These are phyloP conservation scores for Eucalyptus globulus DNA, from an alignment of 345 rosid species.

Conservation along the genomic window DNA sequence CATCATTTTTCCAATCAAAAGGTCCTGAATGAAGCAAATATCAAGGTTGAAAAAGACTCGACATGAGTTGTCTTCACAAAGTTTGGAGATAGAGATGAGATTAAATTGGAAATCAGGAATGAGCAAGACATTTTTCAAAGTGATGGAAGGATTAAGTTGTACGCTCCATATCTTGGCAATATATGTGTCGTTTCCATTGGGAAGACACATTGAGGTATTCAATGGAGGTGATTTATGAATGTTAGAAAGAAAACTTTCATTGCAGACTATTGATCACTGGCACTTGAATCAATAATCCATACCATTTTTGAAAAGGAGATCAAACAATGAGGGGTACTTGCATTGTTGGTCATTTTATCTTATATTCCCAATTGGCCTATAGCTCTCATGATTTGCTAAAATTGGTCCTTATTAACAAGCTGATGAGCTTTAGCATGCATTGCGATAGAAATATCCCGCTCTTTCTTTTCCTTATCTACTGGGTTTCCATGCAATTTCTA, in stretches of 20 bases:
- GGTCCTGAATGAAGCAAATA: accelerated
- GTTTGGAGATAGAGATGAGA: not conserved
- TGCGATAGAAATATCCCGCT: too few relatives aligned
- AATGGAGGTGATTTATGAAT: not conserved
- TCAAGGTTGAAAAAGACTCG: accelerated
- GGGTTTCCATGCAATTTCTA: not conserved
- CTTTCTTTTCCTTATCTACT: too few relatives aligned
- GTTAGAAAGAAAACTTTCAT: not conserved
- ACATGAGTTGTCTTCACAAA: not conserved
- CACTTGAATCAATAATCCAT: not conserved
- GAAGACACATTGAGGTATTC: not conserved
- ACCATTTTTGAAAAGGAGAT: not conserved
- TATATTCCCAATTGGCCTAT: not conserved
- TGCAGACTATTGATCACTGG: too few relatives aligned
- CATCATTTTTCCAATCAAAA: too few relatives aligned
- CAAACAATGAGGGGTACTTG: not conserved
- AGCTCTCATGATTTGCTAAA: not conserved
- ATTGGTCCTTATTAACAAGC: not conserved
- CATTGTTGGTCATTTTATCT: not conserved
- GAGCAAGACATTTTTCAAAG: not conserved
- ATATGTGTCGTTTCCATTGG: not conserved
- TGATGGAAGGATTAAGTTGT: not conserved
- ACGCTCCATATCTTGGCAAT: too few relatives aligned
- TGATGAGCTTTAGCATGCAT: not conserved
- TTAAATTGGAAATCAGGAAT: not conserved